Conservation (phyloP, 1,284 basidiomycete species). For the Cryptococcus hybrid region DNA sequence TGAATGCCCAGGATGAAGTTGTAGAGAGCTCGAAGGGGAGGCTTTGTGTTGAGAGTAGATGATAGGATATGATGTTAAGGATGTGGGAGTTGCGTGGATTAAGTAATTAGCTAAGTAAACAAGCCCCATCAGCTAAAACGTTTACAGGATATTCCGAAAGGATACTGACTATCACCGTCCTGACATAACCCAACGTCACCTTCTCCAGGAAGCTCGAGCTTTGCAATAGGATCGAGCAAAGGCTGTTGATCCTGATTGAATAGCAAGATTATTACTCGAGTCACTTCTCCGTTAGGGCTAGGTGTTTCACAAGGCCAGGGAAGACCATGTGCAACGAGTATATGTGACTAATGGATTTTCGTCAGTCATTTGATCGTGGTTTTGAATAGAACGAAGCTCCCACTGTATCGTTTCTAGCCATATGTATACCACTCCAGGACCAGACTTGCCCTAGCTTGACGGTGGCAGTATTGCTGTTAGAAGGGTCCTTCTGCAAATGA, state of each 20-base stretch:
- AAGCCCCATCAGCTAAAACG: neutral
- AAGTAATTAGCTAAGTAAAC: constrained; percentile 22
- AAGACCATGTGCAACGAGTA: constrained; percentile 30
- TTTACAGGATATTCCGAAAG: neutral
- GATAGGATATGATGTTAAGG: constrained; percentile 38
- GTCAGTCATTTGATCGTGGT: neutral
- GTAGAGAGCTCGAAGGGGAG: neutral
- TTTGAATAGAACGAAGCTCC: constrained; percentile 1
- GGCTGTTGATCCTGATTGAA: neutral
- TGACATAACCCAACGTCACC: constrained; percentile 32
- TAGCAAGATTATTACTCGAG: constrained; percentile 32
- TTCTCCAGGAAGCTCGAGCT: constrained; percentile 41
- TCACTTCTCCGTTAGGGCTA: constrained; percentile 42
- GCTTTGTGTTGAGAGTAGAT: constrained; percentile 14
- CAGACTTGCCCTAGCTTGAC: constrained; percentile 20
- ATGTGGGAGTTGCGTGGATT: constrained; percentile 30
- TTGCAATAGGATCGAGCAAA: constrained; percentile 18
- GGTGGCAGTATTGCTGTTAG: constrained; percentile 18
- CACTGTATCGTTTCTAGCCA: constrained; percentile 25
- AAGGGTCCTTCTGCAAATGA: neutral
- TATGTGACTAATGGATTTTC: neutral
- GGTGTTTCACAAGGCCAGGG: constrained; percentile 42
- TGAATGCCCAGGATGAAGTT: constrained; percentile 6
- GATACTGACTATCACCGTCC: constrained; percentile 15
- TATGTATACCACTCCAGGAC: constrained; percentile 35